Conservation (phyloP, 2,329 filamentous ascomycete species). For the Fusarium sp. region DNA sequence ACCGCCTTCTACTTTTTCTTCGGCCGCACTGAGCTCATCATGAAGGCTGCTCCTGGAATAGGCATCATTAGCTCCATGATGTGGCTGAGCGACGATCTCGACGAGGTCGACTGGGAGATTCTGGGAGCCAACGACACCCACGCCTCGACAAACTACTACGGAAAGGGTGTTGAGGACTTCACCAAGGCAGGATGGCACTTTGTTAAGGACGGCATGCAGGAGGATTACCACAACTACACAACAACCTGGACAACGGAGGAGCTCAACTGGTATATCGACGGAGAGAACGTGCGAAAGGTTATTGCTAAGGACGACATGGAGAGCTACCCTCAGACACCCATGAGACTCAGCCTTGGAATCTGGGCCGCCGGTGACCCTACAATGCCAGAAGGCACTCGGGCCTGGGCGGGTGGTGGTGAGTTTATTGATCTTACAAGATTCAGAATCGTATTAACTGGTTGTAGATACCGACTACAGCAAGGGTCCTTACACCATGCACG, state of each 20-base stretch:
- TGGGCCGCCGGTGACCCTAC: slow-evolving; percentile 73
- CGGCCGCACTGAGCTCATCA: slow-evolving; percentile 80
- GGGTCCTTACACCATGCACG: slow-evolving; percentile 80
- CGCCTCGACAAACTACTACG: slow-evolving; percentile 82
- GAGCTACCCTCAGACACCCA: slow-evolving; percentile 82
- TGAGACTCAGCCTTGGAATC: slow-evolving; percentile 76
- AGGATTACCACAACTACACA: slow-evolving; percentile 81
- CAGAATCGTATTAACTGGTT: neutral
- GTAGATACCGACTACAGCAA: slow-evolving; percentile 71
- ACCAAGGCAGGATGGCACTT: slow-evolving; percentile 73
- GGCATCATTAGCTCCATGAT: slow-evolving; percentile 89
- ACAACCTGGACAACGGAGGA: slow-evolving; percentile 76
- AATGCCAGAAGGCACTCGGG: slow-evolving; percentile 68
- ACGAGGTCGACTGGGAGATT: slow-evolving; percentile 91
- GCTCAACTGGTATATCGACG: slow-evolving; percentile 79
- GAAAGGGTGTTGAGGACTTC: slow-evolving; percentile 76
- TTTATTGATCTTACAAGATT: fast-evolving
- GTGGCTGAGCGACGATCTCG: slow-evolving; percentile 84
- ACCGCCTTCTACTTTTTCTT: slow-evolving; percentile 90
- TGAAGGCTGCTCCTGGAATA: slow-evolving; percentile 80
- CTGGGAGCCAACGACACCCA: slow-evolving; percentile 74
- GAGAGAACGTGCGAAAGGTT: slow-evolving; percentile 73
- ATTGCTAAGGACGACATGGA: slow-evolving; percentile 69
- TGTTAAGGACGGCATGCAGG: slow-evolving; percentile 66
- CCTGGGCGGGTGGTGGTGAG: slow-evolving; percentile 75